Conservation (phyloP, 352 stramenopile genomes). For the Elongisporangium anandrum region DNA sequence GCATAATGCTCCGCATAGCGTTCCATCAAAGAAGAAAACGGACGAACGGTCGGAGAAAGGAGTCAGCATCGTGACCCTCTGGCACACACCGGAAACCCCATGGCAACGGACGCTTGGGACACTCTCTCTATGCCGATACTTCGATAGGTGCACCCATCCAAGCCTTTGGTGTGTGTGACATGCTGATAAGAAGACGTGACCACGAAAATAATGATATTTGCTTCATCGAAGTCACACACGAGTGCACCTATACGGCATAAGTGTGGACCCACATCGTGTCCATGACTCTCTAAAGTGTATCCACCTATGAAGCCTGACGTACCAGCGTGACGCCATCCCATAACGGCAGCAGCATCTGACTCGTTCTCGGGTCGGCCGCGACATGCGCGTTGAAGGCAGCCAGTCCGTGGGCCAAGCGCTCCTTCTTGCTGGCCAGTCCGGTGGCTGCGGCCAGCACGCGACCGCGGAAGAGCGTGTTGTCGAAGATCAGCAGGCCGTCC, state of each 20-base stretch:
- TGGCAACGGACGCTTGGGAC: background rate
- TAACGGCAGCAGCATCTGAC: conserved; percentile 86
- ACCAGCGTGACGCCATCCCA: conserved; percentile 88
- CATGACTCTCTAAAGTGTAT: background rate
- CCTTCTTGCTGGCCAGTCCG: conserved; percentile 37
- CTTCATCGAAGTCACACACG: too few relatives aligned
- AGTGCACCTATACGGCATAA: too few relatives aligned
- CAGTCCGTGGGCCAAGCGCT: conserved; percentile 59
- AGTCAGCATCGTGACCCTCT: background rate
- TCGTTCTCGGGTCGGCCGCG: conserved; percentile 60
- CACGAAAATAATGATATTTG: too few relatives aligned
- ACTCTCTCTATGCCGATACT: background rate
- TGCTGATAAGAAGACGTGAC: background rate
- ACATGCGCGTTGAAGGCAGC: conserved; percentile 89
- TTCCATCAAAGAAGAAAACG: background rate
- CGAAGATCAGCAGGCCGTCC: conserved; percentile 82
- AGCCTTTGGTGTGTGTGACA: background rate
- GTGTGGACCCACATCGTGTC: background rate
- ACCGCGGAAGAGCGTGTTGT: conserved; percentile 94
- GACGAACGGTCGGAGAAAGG: conserved; percentile 4
- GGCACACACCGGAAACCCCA: background rate
- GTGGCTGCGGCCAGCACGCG: conserved; percentile 68
- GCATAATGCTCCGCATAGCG: background rate
- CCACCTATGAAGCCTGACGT: conserved; percentile 8
- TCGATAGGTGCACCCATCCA: background rate